These are phyloP conservation scores for Ustanciosporium gigantosporum DNA, from an alignment of 1,284 basidiomycete genomes.

Conservation along the genomic window DNA sequence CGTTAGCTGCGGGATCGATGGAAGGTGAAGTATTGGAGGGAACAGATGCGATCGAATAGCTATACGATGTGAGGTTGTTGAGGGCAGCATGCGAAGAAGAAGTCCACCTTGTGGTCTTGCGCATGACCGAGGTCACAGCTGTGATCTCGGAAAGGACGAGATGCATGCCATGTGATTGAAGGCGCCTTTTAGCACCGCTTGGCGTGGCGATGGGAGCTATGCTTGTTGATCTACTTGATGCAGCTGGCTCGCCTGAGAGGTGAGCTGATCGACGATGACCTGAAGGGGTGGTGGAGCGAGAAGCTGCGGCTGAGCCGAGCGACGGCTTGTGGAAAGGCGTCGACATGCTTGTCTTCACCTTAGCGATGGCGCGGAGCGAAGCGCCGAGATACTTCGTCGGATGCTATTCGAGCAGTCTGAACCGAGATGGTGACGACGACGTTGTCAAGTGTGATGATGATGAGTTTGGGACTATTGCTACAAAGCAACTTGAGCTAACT, in stretches of 20 bases:
- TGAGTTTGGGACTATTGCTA: too few species aligned
- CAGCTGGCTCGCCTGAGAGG: constrained; percentile 1
- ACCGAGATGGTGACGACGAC: too few species aligned
- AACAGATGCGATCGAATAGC: constrained; percentile 19
- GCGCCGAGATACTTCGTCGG: too few species aligned
- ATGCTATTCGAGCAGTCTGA: too few species aligned
- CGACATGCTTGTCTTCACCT: too few species aligned
- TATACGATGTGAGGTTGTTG: constrained; percentile 33
- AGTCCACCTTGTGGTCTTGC: constrained; percentile 66
- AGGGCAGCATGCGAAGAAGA: constrained; percentile 30
- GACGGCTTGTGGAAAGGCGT: too few species aligned
- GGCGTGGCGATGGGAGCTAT: not conserved
- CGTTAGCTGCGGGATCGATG: not conserved
- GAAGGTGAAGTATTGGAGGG: too few species aligned
- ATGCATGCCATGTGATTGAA: constrained; percentile 64
- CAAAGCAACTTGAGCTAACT: too few species aligned
- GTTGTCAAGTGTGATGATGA: too few species aligned
- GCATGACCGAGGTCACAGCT: constrained; percentile 91
- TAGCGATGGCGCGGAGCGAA: too few species aligned
- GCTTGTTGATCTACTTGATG: not conserved
- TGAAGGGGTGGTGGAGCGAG: constrained; percentile 12
- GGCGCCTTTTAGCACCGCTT: not conserved
- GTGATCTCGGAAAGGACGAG: constrained; percentile 85
- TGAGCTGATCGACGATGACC: constrained; percentile 33
- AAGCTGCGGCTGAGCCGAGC: constrained; percentile 9